These are phyloP conservation scores for Betula pendula DNA, from an alignment of 306 rosid species.

Conservation along the genomic window DNA sequence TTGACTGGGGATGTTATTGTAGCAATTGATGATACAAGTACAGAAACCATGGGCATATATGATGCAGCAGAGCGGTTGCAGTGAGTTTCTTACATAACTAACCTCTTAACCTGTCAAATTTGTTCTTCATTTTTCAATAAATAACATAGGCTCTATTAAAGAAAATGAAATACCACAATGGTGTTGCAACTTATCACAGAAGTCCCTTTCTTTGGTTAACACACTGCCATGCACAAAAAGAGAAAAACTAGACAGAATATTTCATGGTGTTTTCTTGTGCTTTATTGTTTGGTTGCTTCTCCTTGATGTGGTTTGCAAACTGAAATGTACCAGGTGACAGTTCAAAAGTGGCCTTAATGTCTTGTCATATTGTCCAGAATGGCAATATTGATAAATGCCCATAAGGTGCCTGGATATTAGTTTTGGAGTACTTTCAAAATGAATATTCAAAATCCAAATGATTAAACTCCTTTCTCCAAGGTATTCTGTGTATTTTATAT, in stretches of 20 bases:
- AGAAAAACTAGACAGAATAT: neutral
- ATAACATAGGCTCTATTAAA: neutral
- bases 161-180: conserved; percentile 12
- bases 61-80: conserved; percentile 95
- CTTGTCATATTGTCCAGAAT: neutral
- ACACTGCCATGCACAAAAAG: neutral
- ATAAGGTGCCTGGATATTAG: neutral
- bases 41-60: conserved; percentile 84
- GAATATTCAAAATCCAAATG: neutral
- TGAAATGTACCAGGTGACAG: neutral
- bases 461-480: neutral
- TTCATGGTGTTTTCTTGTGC: neutral
- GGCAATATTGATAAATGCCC: neutral
- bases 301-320: neutral
- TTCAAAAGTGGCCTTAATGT: neutral
- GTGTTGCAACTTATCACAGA: neutral
- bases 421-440: neutral
- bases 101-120: conserved; percentile 24
- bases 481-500: neutral
- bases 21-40: conserved; percentile 72
- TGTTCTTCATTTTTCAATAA: neutral
- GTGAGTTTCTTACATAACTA: conserved; percentile 56
- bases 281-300: conserved; percentile 1
- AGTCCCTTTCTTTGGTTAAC: neutral
- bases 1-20: conserved; percentile 80